phyloP scores from a whole-genome alignment of 768 basidiomycete genomes.

The Cantharellus cinnabarinus region DNA sequence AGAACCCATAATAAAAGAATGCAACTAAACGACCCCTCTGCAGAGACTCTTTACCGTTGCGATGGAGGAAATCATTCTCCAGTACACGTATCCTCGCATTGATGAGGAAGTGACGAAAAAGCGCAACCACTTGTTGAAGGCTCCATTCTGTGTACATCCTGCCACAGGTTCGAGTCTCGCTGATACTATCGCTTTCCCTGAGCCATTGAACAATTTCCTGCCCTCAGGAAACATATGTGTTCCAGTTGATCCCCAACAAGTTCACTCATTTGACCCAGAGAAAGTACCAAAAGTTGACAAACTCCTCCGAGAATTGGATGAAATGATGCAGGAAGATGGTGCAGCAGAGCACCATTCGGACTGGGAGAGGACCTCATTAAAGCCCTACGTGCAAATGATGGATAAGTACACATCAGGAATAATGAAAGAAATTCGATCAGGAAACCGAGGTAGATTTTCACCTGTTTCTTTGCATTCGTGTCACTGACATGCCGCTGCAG shows the following conservation, averaged over 20 bases:
- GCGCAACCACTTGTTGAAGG: constrained; percentile 91
- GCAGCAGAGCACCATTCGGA: constrained; percentile 33
- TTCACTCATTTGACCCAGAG: constrained; percentile 71
- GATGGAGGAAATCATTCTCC: constrained; percentile 74
- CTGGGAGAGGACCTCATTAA: constrained; percentile 75
- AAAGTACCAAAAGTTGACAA: constrained; percentile 71
- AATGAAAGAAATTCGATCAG: constrained; percentile 2
- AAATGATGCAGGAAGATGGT: constrained; percentile 9
- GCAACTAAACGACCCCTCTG: background rate
- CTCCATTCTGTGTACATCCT: constrained; percentile 93
- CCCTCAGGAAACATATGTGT: constrained; percentile 68
- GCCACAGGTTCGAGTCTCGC: constrained; percentile 34
- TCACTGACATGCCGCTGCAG: too few species aligned
- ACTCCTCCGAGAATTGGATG: constrained; percentile 63
- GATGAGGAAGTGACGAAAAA: constrained; percentile 97
- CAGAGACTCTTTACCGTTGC: constrained; percentile 21
- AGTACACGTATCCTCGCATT: constrained; percentile 89
- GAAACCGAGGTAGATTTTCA: constrained; percentile 2
- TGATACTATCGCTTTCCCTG: background rate
- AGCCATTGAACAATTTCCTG: background rate
- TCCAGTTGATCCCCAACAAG: constrained; percentile 55
- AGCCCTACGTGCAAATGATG: constrained; percentile 75
- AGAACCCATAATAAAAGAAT: background rate
- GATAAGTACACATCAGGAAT: constrained; percentile 38
- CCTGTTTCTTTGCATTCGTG: too few species aligned